Evolutionary conservation across 306 rosid species (phyloP).

Genomic region (Rosa rugosa): DNA sequence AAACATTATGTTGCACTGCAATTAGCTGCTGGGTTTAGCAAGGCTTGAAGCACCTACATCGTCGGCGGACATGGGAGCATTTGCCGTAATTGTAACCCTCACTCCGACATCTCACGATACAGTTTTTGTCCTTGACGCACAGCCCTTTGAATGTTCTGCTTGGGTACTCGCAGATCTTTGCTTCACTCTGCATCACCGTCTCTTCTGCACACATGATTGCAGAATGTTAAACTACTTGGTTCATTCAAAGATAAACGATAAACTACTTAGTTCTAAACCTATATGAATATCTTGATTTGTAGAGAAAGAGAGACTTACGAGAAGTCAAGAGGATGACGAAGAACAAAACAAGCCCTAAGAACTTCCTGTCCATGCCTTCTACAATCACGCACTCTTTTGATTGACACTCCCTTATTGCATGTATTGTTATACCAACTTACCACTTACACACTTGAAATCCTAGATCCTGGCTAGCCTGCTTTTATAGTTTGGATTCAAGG

Average conservation of each 20-base stretch:
- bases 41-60: not conserved
- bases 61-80: slow-evolving; percentile 5
- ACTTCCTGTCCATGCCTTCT: not conserved
- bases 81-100: not conserved
- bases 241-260: not conserved
- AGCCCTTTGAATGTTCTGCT: not conserved
- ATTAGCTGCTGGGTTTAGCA: not conserved
- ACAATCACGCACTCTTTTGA: not conserved
- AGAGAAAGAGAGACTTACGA: slow-evolving; percentile 3
- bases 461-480: not conserved
- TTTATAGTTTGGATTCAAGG: not conserved
- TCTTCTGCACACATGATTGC: not conserved
- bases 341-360: not conserved
- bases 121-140: not conserved
- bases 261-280: not conserved
- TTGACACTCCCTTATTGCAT: not conserved
- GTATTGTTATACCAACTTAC: not conserved
- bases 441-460: not conserved
- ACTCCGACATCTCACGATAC: not conserved
- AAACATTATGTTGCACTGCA: too few species aligned
- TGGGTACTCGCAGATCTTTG: not conserved
- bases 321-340: not conserved
- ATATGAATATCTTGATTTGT: not conserved
- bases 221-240: not conserved
- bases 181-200: not conserved